Evolutionary conservation across 768 basidiomycete species (phyloP).

Genomic region (Phylloporus arenicola): DNA sequence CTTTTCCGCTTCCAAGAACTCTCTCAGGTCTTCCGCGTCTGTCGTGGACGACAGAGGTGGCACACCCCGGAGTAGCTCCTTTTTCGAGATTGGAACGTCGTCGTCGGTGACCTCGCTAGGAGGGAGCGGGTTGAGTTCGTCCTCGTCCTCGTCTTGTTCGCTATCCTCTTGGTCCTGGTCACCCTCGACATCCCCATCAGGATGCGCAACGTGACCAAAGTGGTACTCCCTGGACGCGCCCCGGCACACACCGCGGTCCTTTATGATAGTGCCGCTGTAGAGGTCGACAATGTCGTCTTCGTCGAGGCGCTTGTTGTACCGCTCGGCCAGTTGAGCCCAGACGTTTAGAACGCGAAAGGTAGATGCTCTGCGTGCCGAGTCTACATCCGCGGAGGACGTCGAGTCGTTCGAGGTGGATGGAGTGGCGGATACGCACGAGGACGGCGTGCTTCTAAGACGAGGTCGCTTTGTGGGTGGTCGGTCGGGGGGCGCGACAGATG

Average conservation of each 20-base stretch:
- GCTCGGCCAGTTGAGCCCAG: conserved; percentile 65
- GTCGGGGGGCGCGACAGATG: conserved; percentile 29
- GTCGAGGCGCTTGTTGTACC: conserved; percentile 60
- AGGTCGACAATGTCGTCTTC: conserved; percentile 81
- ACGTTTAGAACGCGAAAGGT: conserved; percentile 51
- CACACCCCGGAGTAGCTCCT: conserved; percentile 31
- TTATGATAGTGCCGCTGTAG: conserved; percentile 51
- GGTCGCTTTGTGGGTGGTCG: conserved; percentile 44
- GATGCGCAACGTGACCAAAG: conserved; percentile 49
- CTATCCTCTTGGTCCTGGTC: conserved; percentile 41
- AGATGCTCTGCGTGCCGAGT: conserved; percentile 50
- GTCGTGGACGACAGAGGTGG: conserved; percentile 42
- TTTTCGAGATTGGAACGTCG: conserved; percentile 28
- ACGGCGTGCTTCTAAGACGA: conserved; percentile 43
- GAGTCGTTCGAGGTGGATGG: conserved; percentile 24
- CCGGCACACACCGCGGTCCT: conserved; percentile 65
- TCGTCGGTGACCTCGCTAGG: conserved; percentile 25
- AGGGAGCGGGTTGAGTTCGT: conserved; percentile 55
- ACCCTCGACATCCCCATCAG: conserved; percentile 35
- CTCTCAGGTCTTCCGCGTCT: conserved; percentile 58
- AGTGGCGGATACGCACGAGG: conserved; percentile 37
- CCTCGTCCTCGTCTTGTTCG: conserved; percentile 48
- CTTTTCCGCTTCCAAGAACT: conserved; percentile 63
- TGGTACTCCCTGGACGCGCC: conserved; percentile 35
- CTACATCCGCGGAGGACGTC: conserved; percentile 36